Conservation (phyloP, 1,284 basidiomycete species). For the Ganoderma lucidum region DNA sequence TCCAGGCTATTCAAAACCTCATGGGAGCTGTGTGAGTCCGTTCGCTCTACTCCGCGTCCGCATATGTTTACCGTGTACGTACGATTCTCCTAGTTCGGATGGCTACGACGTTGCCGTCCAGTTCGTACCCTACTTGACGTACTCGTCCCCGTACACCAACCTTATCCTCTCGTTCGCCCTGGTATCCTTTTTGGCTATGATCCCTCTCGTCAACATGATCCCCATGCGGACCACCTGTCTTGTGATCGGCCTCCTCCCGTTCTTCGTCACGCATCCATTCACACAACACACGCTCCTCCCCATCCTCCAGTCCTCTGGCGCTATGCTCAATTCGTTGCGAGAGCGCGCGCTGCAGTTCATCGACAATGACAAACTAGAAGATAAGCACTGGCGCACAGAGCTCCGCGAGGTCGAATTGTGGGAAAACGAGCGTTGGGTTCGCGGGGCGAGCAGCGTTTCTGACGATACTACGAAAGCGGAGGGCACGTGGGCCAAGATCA, state of each 20-base stretch:
- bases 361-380: conserved; percentile 71
- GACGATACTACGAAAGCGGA: conserved; percentile 37
- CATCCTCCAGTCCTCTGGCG: conserved; percentile 36
- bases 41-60: background rate
- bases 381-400: conserved; percentile 67
- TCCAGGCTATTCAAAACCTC: conserved; percentile 83
- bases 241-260: conserved; percentile 58
- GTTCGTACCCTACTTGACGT: conserved; percentile 51
- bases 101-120: conserved; percentile 43
- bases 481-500: conserved; percentile 64
- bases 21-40: conserved; percentile 76
- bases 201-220: conserved; percentile 55
- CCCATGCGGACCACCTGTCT: conserved; percentile 70
- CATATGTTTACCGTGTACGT: conserved; percentile 3
- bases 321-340: conserved; percentile 31
- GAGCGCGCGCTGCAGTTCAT: conserved; percentile 51
- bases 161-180: conserved; percentile 58
- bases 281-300: conserved; percentile 44
- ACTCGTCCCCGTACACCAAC: conserved; percentile 61
- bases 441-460: conserved; percentile 22
- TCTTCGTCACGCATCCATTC: conserved; percentile 62
- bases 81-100: conserved; percentile 52
- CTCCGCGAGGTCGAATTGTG: conserved; percentile 74
- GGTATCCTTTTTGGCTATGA: conserved; percentile 53
- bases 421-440: conserved; percentile 76